A percentile compares a stretch with the other conserved stretches of the same genome.
These are phyloP conservation scores for Magnaporthiopsis poae DNA, from an alignment of 2,329 filamentous ascomycete species.

Conservation along the genomic window DNA sequence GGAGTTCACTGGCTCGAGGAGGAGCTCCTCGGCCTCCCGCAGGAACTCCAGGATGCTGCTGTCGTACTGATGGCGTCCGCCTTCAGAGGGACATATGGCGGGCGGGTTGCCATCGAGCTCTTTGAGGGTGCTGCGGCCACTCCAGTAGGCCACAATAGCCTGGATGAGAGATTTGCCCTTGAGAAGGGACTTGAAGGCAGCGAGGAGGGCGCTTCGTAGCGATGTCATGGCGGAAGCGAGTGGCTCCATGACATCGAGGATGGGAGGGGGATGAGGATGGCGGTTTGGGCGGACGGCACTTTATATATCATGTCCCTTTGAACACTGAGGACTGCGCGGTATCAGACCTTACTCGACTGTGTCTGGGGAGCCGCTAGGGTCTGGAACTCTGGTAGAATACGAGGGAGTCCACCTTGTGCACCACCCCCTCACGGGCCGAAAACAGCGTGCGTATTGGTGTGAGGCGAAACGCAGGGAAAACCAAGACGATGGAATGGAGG, in stretches of 20 bases:
- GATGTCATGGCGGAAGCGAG: constrained; percentile 49
- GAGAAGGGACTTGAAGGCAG: constrained; percentile 48
- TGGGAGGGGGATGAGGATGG: neutral
- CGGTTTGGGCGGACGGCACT: neutral
- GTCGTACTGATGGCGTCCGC: constrained; percentile 11
- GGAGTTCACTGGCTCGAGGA: constrained; percentile 38
- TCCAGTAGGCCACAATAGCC: constrained; percentile 46
- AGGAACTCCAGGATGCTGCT: constrained; percentile 42
- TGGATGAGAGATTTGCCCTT: constrained; percentile 50
- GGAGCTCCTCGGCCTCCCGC: constrained; percentile 41
- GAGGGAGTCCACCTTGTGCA: neutral
- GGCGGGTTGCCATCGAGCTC: neutral
- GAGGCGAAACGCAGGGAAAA: neutral
- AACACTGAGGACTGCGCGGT: neutral
- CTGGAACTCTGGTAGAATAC: neutral
- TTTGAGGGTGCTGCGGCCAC: constrained; percentile 30
- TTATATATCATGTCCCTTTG: constrained; percentile 3
- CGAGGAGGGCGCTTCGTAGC: constrained; percentile 43
- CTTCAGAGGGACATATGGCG: neutral
- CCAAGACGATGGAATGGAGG: neutral
- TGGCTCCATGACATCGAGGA: constrained; percentile 33
- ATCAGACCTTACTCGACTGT: neutral
- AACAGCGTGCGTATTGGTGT: neutral
- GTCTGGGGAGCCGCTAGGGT: neutral
- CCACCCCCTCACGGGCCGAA: neutral